Percentiles rank a stretch among this genome's conserved stretches.
These are phyloP conservation scores for Akanthomyces muscarius DNA, from an alignment of 2,329 filamentous ascomycete species.

Conservation along the genomic window DNA sequence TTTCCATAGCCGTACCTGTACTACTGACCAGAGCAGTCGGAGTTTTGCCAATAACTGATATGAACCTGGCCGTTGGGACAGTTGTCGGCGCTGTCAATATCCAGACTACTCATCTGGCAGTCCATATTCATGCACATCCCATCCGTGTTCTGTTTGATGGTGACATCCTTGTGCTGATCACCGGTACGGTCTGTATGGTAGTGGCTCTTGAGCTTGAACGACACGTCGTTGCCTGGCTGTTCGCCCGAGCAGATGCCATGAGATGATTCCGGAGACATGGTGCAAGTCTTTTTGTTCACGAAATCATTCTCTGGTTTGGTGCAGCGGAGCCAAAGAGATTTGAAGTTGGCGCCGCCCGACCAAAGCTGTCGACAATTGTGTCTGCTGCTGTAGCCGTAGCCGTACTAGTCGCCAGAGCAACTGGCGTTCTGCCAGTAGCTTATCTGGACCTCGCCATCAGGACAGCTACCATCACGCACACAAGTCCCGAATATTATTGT, in stretches of 20 bases:
- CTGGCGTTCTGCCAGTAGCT: constrained; percentile 5
- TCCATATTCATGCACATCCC: constrained; percentile 15
- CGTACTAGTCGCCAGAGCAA: background rate
- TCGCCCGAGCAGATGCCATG: constrained; percentile 4
- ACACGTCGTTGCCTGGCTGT: background rate
- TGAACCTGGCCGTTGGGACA: constrained; percentile 8
- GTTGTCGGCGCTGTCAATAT: background rate
- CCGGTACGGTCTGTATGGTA: constrained; percentile 16
- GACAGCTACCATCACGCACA: no score
- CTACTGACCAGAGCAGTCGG: no score
- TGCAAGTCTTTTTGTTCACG: constrained; percentile 6
- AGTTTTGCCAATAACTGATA: no score
- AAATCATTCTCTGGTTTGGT: background rate
- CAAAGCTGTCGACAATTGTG: constrained; percentile 1
- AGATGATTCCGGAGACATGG: background rate
- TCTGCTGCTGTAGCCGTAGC: constrained; percentile 4
- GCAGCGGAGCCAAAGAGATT: background rate
- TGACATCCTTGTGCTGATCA: constrained; percentile 7
- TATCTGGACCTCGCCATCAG: background rate
- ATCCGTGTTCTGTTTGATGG: background rate
- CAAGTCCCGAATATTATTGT: no score
- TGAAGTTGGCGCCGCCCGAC: background rate
- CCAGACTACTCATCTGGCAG: constrained; percentile 11
- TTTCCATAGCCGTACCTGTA: no score
- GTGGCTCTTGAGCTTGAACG: constrained; percentile 5